Evolutionary conservation across 352 stramenopile genomes (phyloP), one percentile per base, ranked within the genome.

Genomic region (Peronosclerospora sorghi): DNA sequence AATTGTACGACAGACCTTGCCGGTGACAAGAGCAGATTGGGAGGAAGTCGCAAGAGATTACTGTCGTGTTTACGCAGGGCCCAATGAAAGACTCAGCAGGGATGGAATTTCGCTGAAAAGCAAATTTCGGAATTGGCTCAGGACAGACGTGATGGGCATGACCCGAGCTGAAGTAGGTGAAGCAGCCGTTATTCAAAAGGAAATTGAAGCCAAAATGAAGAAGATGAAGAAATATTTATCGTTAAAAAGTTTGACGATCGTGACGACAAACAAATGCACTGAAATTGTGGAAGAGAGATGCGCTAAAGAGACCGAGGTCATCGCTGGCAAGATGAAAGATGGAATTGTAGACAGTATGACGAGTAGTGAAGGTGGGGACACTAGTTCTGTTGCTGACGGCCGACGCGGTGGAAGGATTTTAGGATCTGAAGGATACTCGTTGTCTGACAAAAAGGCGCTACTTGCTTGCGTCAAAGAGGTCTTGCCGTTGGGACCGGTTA

Each of bases 361-460:
- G 13, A 45, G 38, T 14, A 47, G 37, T 40, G 41, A 60, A 38
- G 35, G n/a, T 29, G 41, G 28, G 27, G 32, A 44, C 1, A 51
- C 41, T 28, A 29, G 14, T 14, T 19, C 28, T 41, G 27, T 15
- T 32, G 17, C 0, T 38, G 56, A 46, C 8, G 34, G 8, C 32
- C 41, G 49, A 30, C 50, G 45, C 20, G 45, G 58, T 30, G 58
- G 58, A 21, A 39, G 58, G 32, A 26, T 45, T n/a, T 20, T 56
- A 29, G 58, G 58, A 42, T 61, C 58, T 2, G 58, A 68, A 54
- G 58, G 58, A 14, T 68, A 68, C 42, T 54, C 45, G 5, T 38
- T 37, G 15, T 43, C 41, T 18, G 58, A 68, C 20, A 58, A 29
- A 4, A 45, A 17, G 20, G 54, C 54, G 8, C 45, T 68, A 23